Evolutionary conservation across 1,284 basidiomycete species (phyloP), one percentile per base, ranked within the genome.

Genomic region (Moniliophthora roreri): DNA sequence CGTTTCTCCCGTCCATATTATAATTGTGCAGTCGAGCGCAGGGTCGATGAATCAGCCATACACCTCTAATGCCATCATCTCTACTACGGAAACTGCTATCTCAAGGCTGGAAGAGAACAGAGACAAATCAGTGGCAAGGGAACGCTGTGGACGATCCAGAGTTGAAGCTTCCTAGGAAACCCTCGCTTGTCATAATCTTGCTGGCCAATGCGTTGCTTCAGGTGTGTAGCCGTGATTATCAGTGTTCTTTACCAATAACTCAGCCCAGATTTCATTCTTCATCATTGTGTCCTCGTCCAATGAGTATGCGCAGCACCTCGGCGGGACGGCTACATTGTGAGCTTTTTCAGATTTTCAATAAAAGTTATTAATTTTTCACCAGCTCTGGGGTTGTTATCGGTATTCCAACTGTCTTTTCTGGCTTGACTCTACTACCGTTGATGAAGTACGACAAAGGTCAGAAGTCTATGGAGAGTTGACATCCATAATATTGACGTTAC

Each of bases 331-430:
- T 11, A 84, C 82, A 0, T 89, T 89, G n/a, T n/a, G n/a, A n/a
- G n/a, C n/a, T n/a, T n/a, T n/a, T n/a, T n/a, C n/a, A n/a, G n/a
- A n/a, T n/a, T n/a, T n/a, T n/a, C n/a, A n/a, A n/a, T n/a, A n/a
- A n/a, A n/a, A n/a, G n/a, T n/a, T n/a, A n/a, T n/a, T n/a, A n/a
- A n/a, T n/a, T n/a, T n/a, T n/a, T n/a, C n/a, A n/a, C n/a, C n/a
- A n/a, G n/a, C 62, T 82, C 84, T 32, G 87, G 87, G 57, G 62
- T 89, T 10, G 76, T 81, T 16, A 85, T 88, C 54, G 87, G 87
- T 60, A 85, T 89, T 32, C 82, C 82, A 1, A 80, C 80, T 4
- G 70, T 79, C 0, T 74, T 84, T 53, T 79, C 82, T n/a, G 82
- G 81, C 0, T 56, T 89, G 2, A 68, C 74, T 0, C 70, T 89